Evolutionary conservation across 495 filamentous ascomycete species (phyloP).

Genomic region (Talaromyces proteolyticus): DNA sequence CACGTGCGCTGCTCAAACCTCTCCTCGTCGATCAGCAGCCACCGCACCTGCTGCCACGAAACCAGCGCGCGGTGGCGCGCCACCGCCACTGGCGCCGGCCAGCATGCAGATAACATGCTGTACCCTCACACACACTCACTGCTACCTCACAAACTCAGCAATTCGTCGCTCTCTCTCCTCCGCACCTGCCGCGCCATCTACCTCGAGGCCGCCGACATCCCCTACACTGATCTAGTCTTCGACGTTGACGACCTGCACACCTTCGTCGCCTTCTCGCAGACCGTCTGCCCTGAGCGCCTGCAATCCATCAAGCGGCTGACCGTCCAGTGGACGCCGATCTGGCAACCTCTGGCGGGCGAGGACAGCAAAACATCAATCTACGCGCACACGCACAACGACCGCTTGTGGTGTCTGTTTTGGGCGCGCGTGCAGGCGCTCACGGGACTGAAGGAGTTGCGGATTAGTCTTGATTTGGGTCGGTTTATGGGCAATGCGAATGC

Average conservation of each 20-base stretch:
- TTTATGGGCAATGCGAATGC: slow-evolving; percentile 17
- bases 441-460: slow-evolving; percentile 13
- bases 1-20: slow-evolving; percentile 28
- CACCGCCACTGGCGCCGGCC: slow-evolving; percentile 2
- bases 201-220: slow-evolving; percentile 25
- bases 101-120: slow-evolving; percentile 19
- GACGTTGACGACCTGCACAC: slow-evolving; percentile 39
- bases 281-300: slow-evolving; percentile 13
- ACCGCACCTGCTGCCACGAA: slow-evolving; percentile 33
- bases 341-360: slow-evolving; percentile 27
- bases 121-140: slow-evolving; percentile 33
- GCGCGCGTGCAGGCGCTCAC: slow-evolving; percentile 14
- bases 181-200: slow-evolving; percentile 36
- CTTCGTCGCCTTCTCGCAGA: slow-evolving; percentile 28
- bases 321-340: slow-evolving; percentile 33
- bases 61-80: slow-evolving; percentile 33
- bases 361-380: slow-evolving; percentile 22
- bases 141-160: slow-evolving; percentile 21
- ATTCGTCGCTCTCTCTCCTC: slow-evolving; percentile 22
- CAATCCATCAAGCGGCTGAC: slow-evolving; percentile 17
- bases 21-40: slow-evolving; percentile 18
- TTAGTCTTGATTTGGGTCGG: slow-evolving; percentile 29
- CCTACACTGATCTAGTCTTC: slow-evolving; percentile 24
- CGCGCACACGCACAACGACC: slow-evolving; percentile 35
- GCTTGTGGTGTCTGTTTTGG: slow-evolving; percentile 33